Base-by-base conservation (phyloP, 2,329 filamentous ascomycete species). In the Calonectria pseudoreteaudii region DNA sequence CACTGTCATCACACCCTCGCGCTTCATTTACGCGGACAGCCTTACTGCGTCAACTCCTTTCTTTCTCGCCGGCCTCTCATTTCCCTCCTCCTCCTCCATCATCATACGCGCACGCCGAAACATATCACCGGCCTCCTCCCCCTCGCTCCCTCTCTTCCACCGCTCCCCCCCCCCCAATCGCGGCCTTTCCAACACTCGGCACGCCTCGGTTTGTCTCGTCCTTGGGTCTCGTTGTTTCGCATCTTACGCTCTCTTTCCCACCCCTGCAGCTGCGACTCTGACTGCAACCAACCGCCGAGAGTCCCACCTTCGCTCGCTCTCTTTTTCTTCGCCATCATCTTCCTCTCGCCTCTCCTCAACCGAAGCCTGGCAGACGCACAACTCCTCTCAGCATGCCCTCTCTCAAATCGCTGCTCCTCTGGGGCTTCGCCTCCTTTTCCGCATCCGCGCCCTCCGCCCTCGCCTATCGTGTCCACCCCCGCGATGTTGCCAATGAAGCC, bases 381-480 rank as follows among this genome's bases (percentile, higher is more conserved):
- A 41, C 60, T 44, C 36, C 60, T 23, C 68, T 73, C 44, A 52
- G 30, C 5, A 80, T 80, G 79, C 79, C 73, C 26, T 79, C 79
- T 38, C 31, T 75, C 50, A 81, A 77, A 41, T 74, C 77, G 20
- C 49, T 81, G 53, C 77, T 81, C 73, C 71, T 81, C 31, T 81
- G 79, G 79, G 44, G 79, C 74, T 60, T 81, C 9, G 78, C 74
- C 38, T 78, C 77, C 2, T 64, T 81, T 26, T 72, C 76, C 20
- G n/a, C 73, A 9, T 67, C 77, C 20, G 74, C 73, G 28, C 76
- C 80, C 31, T 76, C 75, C 53, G 74, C 73, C 28, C 76, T 81
- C 36, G 78, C 76, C 62, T 68, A 75, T 8, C 76, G 73, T 30
- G 49, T 70, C 30, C 70, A 74, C 28, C 74, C 69, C 7, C 70